Percentiles rank a stretch among this genome's conserved stretches.
Evolutionary conservation across 345 rosid species (phyloP).

Genomic region (Gynandropsis gynandra): DNA sequence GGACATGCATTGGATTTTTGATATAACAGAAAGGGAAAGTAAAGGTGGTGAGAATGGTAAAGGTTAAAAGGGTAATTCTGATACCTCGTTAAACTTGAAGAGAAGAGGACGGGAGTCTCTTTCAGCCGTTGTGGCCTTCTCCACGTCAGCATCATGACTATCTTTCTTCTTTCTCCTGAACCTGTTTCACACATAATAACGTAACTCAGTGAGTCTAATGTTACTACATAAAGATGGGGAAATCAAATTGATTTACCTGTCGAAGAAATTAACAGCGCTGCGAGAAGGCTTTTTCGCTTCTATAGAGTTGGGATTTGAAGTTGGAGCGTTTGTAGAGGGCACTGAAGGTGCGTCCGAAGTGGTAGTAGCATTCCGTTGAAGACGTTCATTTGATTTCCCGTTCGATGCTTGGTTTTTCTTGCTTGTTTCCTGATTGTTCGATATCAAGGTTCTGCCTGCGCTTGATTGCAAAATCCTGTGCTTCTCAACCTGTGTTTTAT

Average conservation of each 20-base stretch:
- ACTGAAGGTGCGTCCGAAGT: constrained; percentile 27
- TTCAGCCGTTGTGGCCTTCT: constrained; percentile 36
- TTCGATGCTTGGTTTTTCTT: constrained; percentile 27
- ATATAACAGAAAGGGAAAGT: no score
- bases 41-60: background rate
- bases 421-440: constrained; percentile 29
- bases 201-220: no score
- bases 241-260: constrained; percentile 43
- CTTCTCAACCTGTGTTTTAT: constrained; percentile 61
- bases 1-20: background rate
- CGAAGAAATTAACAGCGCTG: constrained; percentile 51
- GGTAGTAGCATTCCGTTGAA: constrained; percentile 23
- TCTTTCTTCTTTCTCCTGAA: constrained; percentile 50
- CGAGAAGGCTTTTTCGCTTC: constrained; percentile 40
- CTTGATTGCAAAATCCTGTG: constrained; percentile 71
- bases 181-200: no score
- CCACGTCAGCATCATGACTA: constrained; percentile 36
- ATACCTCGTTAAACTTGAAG: constrained; percentile 90
- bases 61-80: background rate
- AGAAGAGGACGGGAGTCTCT: constrained; percentile 72
- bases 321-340: constrained; percentile 28
- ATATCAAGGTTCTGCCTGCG: constrained; percentile 36
- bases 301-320: constrained; percentile 29
- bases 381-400: constrained; percentile 23
- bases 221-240: no score